Evolutionary conservation across 495 filamentous ascomycete genomes (phyloP).

Genomic region (Staphylotrichum longicolle): DNA sequence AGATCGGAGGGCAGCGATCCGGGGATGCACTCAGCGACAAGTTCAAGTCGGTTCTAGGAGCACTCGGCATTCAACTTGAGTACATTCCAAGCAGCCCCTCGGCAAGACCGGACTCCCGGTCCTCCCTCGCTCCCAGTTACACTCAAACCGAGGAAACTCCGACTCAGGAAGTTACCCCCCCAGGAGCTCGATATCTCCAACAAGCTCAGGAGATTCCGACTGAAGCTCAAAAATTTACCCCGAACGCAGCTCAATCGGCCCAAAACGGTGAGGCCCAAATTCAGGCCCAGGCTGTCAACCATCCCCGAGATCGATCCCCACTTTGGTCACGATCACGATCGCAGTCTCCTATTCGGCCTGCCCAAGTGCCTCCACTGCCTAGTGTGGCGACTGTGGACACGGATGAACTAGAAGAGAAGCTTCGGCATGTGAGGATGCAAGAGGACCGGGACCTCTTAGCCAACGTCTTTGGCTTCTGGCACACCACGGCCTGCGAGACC

Average conservation of each 20-base stretch:
- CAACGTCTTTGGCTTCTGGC: slow-evolving; percentile 26
- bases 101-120: slow-evolving; percentile 12
- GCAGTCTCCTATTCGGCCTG: slow-evolving; percentile 8
- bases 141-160: slow-evolving; percentile 12
- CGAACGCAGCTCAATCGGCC: too few species aligned
- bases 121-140: slow-evolving; percentile 12
- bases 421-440: slow-evolving; percentile 20
- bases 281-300: too few species aligned
- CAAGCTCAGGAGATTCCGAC: too few species aligned
- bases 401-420: slow-evolving; percentile 23
- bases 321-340: slow-evolving; percentile 14
- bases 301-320: not conserved
- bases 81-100: slow-evolving; percentile 29
- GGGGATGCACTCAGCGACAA: slow-evolving; percentile 39
- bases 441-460: slow-evolving; percentile 18
- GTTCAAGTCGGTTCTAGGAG: slow-evolving; percentile 36
- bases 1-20: slow-evolving; percentile 61
- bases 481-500: slow-evolving; percentile 6
- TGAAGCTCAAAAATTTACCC: too few species aligned
- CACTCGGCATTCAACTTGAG: slow-evolving; percentile 34
- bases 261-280: too few species aligned
- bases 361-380: slow-evolving; percentile 2
- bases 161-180: too few species aligned
- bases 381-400: slow-evolving; percentile 5
- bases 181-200: too few species aligned